phyloP scores from a whole-genome alignment of 805 yeast species.

The Candida easanensis region DNA sequence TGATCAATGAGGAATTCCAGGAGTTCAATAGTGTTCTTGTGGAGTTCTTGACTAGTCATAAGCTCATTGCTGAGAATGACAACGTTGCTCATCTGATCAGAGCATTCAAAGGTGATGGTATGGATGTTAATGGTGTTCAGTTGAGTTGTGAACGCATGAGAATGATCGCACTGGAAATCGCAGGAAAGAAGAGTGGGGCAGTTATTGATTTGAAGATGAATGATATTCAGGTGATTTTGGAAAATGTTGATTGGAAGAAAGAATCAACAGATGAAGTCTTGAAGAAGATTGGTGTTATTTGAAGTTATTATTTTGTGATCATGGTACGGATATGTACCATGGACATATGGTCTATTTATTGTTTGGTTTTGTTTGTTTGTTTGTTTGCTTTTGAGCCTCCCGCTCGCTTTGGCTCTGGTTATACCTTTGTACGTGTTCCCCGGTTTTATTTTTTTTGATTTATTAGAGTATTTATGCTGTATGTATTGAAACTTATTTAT shows the following conservation, averaged over 20 bases:
- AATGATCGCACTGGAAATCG: slow-evolving; percentile 2
- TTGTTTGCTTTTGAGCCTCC: too few species aligned
- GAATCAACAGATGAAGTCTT: slow-evolving; percentile 34
- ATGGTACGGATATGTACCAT: too few species aligned
- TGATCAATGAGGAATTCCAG: slow-evolving; percentile 15
- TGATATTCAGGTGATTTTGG: slow-evolving; percentile 29
- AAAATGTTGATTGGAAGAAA: slow-evolving; percentile 32
- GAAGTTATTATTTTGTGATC: too few species aligned
- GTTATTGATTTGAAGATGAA: slow-evolving; percentile 14
- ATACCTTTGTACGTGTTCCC: too few species aligned
- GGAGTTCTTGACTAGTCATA: slow-evolving; percentile 6
- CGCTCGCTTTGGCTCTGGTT: too few species aligned
- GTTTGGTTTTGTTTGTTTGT: too few species aligned
- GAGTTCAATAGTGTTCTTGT: slow-evolving; percentile 15
- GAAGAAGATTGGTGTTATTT: slow-evolving; percentile 32
- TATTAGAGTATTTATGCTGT: too few species aligned
- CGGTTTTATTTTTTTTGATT: too few species aligned
- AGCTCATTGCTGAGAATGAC: slow-evolving; percentile 6
- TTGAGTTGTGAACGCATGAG: slow-evolving; percentile 11
- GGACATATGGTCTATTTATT: too few species aligned
- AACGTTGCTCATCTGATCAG: slow-evolving; percentile 5
- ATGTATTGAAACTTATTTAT: too few species aligned
- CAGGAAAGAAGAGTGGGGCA: slow-evolving; percentile 5
- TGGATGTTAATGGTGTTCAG: neutral
- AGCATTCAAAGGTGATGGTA: slow-evolving; percentile 1